Base-by-base conservation (phyloP, 352 stramenopile genomes). In the Poterioochromonas sp. region DNA sequence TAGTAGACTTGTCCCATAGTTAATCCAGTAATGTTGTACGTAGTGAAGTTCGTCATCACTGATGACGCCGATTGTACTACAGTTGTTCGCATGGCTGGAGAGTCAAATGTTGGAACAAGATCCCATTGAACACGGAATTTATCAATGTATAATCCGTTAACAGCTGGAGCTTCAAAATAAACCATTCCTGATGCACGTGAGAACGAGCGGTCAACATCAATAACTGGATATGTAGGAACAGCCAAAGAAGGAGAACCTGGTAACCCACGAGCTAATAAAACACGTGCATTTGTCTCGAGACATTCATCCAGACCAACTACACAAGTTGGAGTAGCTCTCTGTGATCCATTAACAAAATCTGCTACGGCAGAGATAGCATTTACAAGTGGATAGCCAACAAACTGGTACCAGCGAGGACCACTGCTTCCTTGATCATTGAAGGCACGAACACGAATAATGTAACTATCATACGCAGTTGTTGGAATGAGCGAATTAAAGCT, bases 81-180 rank as follows among this genome's bases (percentile, higher is more conserved):
- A 44, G 3, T 29, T 37, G 39, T n/a, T 37, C 32, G 12, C 5
- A 76, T 2, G 8, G 22, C 32, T 32, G 58, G 32, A 37, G 47
- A 78, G 34, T 79, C 70, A 58, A 95, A 94, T 8, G 86, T 86
- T 3, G 87, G 77, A 20, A 76, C 64, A 0, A 83, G 86, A 68
- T 94, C 91, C 91, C 91, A 97, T 78, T 97, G 92, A 22, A 97
- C 83, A 0, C 89, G 86, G 79, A 91, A 97, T 73, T 84, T 88
- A 71, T 95, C 88, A 32, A 96, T 86, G 0, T 79, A 54, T 68
- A 94, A 87, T 40, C 91, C 87, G 53, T 85, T 90, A 15, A 64
- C 73, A 65, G 60, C 78, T 58, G 76, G 47, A 34, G 63, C 34
- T 62, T 29, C 74, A 69, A 83, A 88, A 35, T 80, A 82, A 26